Evolutionary conservation across 73 alveolate genomes (phyloP).

Genomic region (Tetrahymena thermophila): DNA sequence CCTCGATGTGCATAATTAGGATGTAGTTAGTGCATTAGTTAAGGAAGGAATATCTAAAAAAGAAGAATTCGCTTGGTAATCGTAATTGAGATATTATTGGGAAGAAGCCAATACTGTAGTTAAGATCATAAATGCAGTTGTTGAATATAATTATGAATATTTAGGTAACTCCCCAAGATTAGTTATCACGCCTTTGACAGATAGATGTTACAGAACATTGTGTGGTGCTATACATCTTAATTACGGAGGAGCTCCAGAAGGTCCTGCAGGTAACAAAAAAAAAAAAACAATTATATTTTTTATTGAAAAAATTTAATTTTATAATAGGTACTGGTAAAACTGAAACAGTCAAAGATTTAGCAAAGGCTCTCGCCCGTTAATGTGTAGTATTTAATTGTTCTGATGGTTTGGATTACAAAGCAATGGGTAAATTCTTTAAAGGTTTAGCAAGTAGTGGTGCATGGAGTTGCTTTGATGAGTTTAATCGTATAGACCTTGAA

Average conservation of each 20-base stretch:
- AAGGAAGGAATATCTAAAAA: slow-evolving; percentile 8
- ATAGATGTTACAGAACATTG: slow-evolving; percentile 60
- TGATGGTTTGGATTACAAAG: slow-evolving; percentile 83
- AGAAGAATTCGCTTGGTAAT: slow-evolving; percentile 68
- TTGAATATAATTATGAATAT: slow-evolving; percentile 58
- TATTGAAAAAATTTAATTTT: slow-evolving; percentile 38
- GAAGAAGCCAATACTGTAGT: slow-evolving; percentile 18
- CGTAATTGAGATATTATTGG: slow-evolving; percentile 70
- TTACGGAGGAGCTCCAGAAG: slow-evolving; percentile 79
- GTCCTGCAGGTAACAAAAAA: slow-evolving; percentile 75
- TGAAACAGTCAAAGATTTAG: slow-evolving; percentile 96
- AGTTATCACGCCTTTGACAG: slow-evolving; percentile 73
- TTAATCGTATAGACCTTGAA: slow-evolving; percentile 84
- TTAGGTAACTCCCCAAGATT: slow-evolving; percentile 82
- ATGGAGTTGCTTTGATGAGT: slow-evolving; percentile 93
- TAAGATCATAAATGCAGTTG: slow-evolving; percentile 64
- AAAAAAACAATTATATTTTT: slow-evolving; percentile 18
- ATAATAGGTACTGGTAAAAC: slow-evolving; percentile 83
- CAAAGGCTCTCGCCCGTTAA: slow-evolving; percentile 83
- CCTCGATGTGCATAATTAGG: slow-evolving; percentile 89
- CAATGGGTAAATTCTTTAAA: slow-evolving; percentile 97
- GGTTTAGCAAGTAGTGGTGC: slow-evolving; percentile 97
- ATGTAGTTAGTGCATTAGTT: slow-evolving; percentile 59
- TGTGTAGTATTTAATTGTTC: slow-evolving; percentile 95
- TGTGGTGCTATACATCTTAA: slow-evolving; percentile 65